Conservation (phyloP, 1,284 basidiomycete genomes). For the Neotropicomus parvogracilis region DNA sequence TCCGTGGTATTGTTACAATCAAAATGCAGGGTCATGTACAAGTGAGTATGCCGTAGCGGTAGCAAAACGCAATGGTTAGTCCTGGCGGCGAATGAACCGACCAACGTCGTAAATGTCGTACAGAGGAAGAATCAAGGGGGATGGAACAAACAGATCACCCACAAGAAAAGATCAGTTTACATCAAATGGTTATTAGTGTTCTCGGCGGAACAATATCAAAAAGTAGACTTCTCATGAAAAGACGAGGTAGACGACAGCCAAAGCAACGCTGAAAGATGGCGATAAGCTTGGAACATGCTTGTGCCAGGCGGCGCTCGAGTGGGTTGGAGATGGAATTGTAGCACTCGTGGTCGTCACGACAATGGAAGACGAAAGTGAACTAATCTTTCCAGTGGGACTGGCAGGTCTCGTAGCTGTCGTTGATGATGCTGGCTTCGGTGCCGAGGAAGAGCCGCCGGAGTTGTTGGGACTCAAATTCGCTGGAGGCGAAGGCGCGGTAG, state of each 20-base stretch:
- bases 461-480: background rate
- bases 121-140: slow-evolving; percentile 7
- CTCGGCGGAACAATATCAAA: slow-evolving; percentile 6
- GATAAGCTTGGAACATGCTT: slow-evolving; percentile 17
- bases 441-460: slow-evolving; percentile 1
- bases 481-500: slow-evolving; percentile 9
- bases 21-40: slow-evolving; percentile 28
- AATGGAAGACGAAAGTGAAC: slow-evolving; percentile 9
- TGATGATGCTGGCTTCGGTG: background rate
- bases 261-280: slow-evolving; percentile 14
- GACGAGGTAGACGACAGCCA: slow-evolving; percentile 16
- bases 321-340: slow-evolving; percentile 15
- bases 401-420: slow-evolving; percentile 3
- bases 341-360: slow-evolving; percentile 3
- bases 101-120: slow-evolving; percentile 20
- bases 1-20: slow-evolving; percentile 22
- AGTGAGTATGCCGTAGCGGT: slow-evolving; percentile 13
- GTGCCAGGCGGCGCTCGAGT: slow-evolving; percentile 27
- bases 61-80: slow-evolving; percentile 10
- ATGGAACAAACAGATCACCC: slow-evolving; percentile 11
- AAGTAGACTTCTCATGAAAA: slow-evolving; percentile 20
- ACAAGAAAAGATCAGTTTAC: slow-evolving; percentile 17
- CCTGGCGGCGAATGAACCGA: slow-evolving; percentile 13
- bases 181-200: slow-evolving; percentile 11
- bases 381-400: background rate